Evolutionary conservation across 2,329 filamentous ascomycete species (phyloP).

Genomic region (Periconia sp.): DNA sequence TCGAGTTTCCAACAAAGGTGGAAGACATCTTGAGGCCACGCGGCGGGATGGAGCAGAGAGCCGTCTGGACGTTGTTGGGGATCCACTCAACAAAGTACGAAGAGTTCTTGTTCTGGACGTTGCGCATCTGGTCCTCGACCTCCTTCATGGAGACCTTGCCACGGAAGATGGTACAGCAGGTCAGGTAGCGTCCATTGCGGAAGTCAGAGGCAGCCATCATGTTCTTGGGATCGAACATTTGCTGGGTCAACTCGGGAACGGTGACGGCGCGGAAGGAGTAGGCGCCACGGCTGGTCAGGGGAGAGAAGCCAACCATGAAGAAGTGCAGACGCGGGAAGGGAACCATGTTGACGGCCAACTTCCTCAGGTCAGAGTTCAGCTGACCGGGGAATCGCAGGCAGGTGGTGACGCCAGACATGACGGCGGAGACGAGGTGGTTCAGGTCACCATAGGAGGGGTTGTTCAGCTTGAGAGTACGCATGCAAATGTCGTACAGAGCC

Average conservation of each 20-base stretch:
- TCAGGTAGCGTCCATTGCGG: conserved; percentile 99
- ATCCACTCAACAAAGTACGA: conserved; percentile 99
- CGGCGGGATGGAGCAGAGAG: conserved; percentile 97
- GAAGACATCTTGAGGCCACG: conserved; percentile 99
- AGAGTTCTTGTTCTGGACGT: conserved; percentile 99
- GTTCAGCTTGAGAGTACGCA: conserved; percentile 98
- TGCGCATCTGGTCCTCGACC: conserved; percentile 99
- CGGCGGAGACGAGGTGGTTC: conserved; percentile 98
- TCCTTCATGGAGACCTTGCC: conserved; percentile 99
- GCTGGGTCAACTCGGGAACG: conserved; percentile 98
- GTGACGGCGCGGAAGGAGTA: conserved; percentile 97
- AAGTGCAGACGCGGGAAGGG: conserved; percentile 99
- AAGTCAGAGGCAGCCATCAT: conserved; percentile 99
- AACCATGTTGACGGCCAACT: conserved; percentile 99
- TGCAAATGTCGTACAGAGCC: conserved; percentile 99
- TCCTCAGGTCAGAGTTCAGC: conserved; percentile 99
- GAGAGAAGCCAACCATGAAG: conserved; percentile 99
- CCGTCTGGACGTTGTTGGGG: conserved; percentile 99
- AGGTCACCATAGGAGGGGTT: conserved; percentile 99
- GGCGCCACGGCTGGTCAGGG: conserved; percentile 89
- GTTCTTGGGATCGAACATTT: conserved; percentile 99
- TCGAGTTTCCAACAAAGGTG: conserved; percentile 99
- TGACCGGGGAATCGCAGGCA: conserved; percentile 99
- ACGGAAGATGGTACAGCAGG: conserved; percentile 99
- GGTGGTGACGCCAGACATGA: conserved; percentile 99